Conservation (phyloP, 352 stramenopile species). For the Pythium aquatile region DNA sequence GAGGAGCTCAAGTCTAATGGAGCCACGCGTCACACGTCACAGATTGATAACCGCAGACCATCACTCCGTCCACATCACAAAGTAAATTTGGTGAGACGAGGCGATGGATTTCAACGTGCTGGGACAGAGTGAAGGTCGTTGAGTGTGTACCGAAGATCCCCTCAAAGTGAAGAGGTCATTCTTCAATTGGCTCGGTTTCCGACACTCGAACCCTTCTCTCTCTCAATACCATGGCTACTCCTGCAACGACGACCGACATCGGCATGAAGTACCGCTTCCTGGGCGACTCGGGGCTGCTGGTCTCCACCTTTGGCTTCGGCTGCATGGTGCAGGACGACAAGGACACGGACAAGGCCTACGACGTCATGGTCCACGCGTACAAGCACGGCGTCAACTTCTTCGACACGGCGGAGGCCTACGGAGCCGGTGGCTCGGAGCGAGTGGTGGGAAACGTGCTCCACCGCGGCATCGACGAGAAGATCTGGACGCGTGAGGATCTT, state of each 20-base stretch:
- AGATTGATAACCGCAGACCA: background rate
- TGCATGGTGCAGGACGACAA: slow-evolving; percentile 11
- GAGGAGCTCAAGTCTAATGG: too few relatives aligned
- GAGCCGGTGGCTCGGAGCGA: slow-evolving; percentile 31
- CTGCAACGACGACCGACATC: background rate
- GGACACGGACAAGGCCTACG: slow-evolving; percentile 13
- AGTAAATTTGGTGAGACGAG: too few relatives aligned
- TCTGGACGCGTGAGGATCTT: slow-evolving; percentile 46
- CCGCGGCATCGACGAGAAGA: slow-evolving; percentile 26
- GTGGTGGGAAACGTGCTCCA: slow-evolving; percentile 35
- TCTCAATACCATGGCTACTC: background rate
- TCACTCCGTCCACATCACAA: background rate
- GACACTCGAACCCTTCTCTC: background rate
- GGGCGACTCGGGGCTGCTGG: slow-evolving; percentile 27
- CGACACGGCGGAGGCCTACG: slow-evolving; percentile 49
- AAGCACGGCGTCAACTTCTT: slow-evolving; percentile 56
- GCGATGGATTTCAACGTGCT: too few relatives aligned
- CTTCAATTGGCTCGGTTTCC: too few relatives aligned
- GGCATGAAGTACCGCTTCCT: slow-evolving; percentile 32
- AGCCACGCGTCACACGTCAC: background rate
- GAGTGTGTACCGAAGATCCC: too few relatives aligned
- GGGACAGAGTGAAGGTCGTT: too few relatives aligned
- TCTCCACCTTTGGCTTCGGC: slow-evolving; percentile 23
- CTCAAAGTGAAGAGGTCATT: too few relatives aligned
- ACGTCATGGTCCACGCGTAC: slow-evolving; percentile 15